A percentile compares a stretch with the other conserved stretches of the same genome.
phyloP scores from a whole-genome alignment of 1,139 yeast species.

The Protomyces inouyei region DNA sequence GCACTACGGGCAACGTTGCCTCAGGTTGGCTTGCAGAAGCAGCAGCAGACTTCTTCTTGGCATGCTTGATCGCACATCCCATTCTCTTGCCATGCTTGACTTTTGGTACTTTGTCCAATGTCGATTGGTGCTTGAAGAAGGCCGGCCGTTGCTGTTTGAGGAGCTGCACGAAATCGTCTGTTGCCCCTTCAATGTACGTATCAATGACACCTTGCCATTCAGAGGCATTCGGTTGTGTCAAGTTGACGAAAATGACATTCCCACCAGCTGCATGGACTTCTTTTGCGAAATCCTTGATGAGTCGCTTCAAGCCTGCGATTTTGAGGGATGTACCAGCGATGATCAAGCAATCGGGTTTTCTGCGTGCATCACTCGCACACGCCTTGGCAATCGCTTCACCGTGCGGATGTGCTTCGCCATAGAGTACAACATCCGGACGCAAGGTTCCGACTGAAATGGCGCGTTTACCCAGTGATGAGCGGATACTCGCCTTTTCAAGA shows the following conservation, averaged over 20 bases:
- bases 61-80: not conserved
- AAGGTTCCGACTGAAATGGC: slow-evolving; percentile 58
- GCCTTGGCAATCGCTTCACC: slow-evolving; percentile 62
- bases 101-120: not conserved
- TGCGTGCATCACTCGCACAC: slow-evolving; percentile 50
- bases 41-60: not conserved
- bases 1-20: not conserved
- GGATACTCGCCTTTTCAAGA: slow-evolving; percentile 41
- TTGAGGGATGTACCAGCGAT: slow-evolving; percentile 73
- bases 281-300: slow-evolving; percentile 57
- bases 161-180: slow-evolving; percentile 65
- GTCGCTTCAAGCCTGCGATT: slow-evolving; percentile 65
- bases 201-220: slow-evolving; percentile 58
- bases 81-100: not conserved
- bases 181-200: slow-evolving; percentile 70
- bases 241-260: slow-evolving; percentile 58
- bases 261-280: slow-evolving; percentile 58
- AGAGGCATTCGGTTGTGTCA: slow-evolving; percentile 45
- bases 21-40: not conserved
- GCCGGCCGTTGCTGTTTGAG: slow-evolving; percentile 44
- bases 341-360: slow-evolving; percentile 58
- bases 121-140: slow-evolving; percentile 53
- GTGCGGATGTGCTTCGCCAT: slow-evolving; percentile 75
- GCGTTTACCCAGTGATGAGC: slow-evolving; percentile 60
- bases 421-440: slow-evolving; percentile 69